These are phyloP conservation scores for Aspergillus udagawae DNA, from an alignment of 2,329 filamentous ascomycete genomes.

Conservation along the genomic window DNA sequence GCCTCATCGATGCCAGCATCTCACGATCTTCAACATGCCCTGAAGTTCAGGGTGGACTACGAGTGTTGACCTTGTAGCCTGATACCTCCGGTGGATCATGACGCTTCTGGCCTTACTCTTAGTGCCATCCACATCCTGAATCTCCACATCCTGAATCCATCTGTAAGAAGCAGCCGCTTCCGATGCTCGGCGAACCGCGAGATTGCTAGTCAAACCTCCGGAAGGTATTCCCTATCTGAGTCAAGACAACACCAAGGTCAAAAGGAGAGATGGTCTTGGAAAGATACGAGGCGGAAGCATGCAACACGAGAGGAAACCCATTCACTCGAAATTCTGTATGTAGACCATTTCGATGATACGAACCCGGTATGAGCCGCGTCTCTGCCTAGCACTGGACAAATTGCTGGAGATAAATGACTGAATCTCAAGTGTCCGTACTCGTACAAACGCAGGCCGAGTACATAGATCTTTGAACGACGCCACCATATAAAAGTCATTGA, in stretches of 20 bases:
- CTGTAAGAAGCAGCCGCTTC: constrained; percentile 46
- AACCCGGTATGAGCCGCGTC: too few relatives aligned
- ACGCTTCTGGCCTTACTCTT: constrained; percentile 38
- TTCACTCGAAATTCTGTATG: neutral
- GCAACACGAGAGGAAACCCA: neutral
- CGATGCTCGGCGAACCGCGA: constrained; percentile 42
- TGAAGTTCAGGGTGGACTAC: constrained; percentile 38
- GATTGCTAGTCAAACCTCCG: constrained; percentile 35
- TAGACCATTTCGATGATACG: neutral
- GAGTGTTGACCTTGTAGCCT: constrained; percentile 44
- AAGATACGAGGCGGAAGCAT: neutral
- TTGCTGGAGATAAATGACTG: too few relatives aligned
- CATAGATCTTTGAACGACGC: neutral
- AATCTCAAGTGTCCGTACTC: too few relatives aligned
- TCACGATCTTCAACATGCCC: constrained; percentile 41
- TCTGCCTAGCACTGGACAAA: too few relatives aligned
- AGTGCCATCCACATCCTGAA: constrained; percentile 51
- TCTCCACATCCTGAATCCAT: constrained; percentile 46
- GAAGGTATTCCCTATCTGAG: constrained; percentile 57
- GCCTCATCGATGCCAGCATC: constrained; percentile 45
- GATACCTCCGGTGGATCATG: constrained; percentile 47
- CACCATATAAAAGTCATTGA: neutral
- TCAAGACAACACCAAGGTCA: constrained; percentile 56
- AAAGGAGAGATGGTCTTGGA: constrained; percentile 26
- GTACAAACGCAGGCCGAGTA: neutral